phyloP scores from a whole-genome alignment of 108 stramenopile genomes.

The Fragilariopsis cylindrus region DNA sequence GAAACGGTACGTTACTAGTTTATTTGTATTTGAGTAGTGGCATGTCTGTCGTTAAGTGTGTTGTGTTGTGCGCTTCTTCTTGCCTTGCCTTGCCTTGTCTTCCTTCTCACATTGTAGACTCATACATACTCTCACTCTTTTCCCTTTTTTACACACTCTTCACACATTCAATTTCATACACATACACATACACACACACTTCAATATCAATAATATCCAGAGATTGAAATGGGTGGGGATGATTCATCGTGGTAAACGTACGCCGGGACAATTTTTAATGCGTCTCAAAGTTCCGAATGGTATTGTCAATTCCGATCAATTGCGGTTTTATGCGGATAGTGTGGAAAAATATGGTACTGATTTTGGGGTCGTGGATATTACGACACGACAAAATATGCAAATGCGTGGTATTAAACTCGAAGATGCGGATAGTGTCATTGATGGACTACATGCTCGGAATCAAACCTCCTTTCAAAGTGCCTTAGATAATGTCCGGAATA shows the following conservation, averaged over 20 bases:
- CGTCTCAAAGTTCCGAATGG: slow-evolving; percentile 91
- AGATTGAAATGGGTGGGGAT: slow-evolving; percentile 93
- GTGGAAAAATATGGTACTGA: slow-evolving; percentile 87
- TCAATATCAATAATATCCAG: slow-evolving; percentile 29
- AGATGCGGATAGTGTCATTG: slow-evolving; percentile 85
- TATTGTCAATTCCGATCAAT: slow-evolving; percentile 86
- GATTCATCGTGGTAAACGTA: slow-evolving; percentile 90
- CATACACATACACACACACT: slow-evolving; percentile 6
- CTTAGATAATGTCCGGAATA: slow-evolving; percentile 92
- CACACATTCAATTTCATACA: background rate
- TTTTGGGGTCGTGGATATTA: slow-evolving; percentile 89
- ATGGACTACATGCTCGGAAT: slow-evolving; percentile 84
- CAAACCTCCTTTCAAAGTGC: slow-evolving; percentile 88
- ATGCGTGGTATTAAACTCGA: slow-evolving; percentile 91
- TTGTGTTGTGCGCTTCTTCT: background rate
- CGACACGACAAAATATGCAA: slow-evolving; percentile 91
- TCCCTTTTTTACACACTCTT: background rate
- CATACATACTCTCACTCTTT: too few relatives aligned
- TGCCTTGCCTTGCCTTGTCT: slow-evolving; percentile 37
- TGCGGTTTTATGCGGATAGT: slow-evolving; percentile 82
- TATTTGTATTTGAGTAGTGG: too few relatives aligned
- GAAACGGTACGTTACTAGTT: slow-evolving; percentile 57
- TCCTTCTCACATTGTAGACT: slow-evolving; percentile 8
- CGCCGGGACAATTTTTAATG: slow-evolving; percentile 96
- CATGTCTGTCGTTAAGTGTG: too few relatives aligned